Conservation (phyloP, 164 flowering plant genomes). For the Aristolochia fimbriata region DNA sequence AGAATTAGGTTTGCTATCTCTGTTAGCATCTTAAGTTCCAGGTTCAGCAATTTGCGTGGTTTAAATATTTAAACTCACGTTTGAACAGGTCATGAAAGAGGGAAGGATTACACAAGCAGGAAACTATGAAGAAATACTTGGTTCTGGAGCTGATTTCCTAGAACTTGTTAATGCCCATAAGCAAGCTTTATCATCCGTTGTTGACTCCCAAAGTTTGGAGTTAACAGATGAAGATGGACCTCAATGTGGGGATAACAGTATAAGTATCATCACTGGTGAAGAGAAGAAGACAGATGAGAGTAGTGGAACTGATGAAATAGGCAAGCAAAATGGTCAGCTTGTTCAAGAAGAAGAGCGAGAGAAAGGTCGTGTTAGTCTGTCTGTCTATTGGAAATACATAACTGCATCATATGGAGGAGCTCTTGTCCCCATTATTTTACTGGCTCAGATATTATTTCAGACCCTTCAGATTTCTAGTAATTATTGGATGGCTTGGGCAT, state of each 20-base stretch:
- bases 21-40: no score
- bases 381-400: constrained; percentile 76
- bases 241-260: not conserved
- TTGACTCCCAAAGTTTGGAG: constrained; percentile 20
- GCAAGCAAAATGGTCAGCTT: constrained; percentile 47
- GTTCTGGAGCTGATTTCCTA: constrained; percentile 68
- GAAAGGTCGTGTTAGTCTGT: constrained; percentile 71
- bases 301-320: constrained; percentile 29
- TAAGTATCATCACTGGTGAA: constrained; percentile 9
- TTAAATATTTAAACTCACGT: not conserved
- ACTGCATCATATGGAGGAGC: constrained; percentile 68
- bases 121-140: constrained; percentile 62
- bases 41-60: no score
- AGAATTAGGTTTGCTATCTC: no score
- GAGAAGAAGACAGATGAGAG: constrained; percentile 13
- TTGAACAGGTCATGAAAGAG: constrained; percentile 61
- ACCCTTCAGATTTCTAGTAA: constrained; percentile 81
- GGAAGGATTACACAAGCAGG: constrained; percentile 81
- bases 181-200: constrained; percentile 41
- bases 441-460: constrained; percentile 53
- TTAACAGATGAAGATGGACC: constrained; percentile 10
- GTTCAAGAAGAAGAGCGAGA: constrained; percentile 95
- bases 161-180: constrained; percentile 87
- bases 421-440: constrained; percentile 58
- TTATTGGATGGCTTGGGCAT: constrained; percentile 96